Evolutionary conservation across 176 grass and related monocot genomes (phyloP), one percentile per base, ranked within the genome.

Genomic region (Phragmites australis): DNA sequence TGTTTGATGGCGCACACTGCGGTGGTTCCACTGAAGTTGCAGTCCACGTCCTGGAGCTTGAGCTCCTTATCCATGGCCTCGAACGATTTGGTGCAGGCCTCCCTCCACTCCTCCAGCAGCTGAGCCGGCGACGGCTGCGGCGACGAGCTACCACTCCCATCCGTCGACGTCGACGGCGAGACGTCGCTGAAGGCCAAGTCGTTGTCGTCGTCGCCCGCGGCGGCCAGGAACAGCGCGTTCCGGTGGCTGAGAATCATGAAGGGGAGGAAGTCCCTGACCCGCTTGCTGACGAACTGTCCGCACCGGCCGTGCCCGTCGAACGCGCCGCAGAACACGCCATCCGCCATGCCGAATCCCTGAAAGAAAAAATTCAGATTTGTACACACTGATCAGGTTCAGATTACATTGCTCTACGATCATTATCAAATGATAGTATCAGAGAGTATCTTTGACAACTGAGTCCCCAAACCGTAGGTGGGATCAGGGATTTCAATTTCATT

Each of bases 1-100:
- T 93, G 97, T 76, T 99, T 99, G 64, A 99, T 91, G 70, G 92
- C 86, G 49, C 81, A 88, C 44, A 99, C 97, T 2, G 97, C 97
- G 15, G 97, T 99, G 34, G 93, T 96, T 41, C 97, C 97, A 21
- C 97, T 99, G 84, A 84, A 91, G 46, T 48, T 48, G 88, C 81
- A 82, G 78, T 96, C 93, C 19, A 93, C 39, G 37, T 37, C 10
- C 67, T 88, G 91, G n/a, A 84, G n/a, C 84, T 87, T 86, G 65
- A 99, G 88, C 89, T 99, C 93, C 48, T 40, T 78, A 71, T 99
- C 97, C 90, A 90, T 93, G 80, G 90, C 90, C 42, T 79, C 86
- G 79, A 96, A 91, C 17, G 88, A 93, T 65, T 62, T 82, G 59
- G 74, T 47, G 82, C 90, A 99, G 22, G 84, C 90, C 43, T 80